Conservation (phyloP, 202 grass and related monocot genomes). For the Schoenoplectus triqueter region DNA sequence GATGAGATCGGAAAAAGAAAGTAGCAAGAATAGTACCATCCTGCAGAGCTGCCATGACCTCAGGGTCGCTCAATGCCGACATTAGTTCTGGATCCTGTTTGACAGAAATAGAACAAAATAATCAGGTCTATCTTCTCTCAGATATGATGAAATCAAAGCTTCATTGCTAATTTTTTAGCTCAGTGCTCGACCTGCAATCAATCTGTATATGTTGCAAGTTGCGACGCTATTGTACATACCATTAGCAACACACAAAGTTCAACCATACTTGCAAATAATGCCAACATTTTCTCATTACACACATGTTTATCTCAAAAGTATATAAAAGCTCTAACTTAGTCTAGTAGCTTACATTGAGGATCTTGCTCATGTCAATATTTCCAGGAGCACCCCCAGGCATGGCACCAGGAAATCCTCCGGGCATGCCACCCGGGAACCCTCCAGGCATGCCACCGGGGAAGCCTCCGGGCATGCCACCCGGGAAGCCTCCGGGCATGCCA, state of each 20-base stretch:
- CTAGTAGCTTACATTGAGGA: slow-evolving; percentile 72
- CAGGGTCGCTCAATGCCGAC: slow-evolving; percentile 81
- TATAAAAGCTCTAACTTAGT: slow-evolving; percentile 15
- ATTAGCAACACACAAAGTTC: no score
- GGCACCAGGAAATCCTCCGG: slow-evolving; percentile 44
- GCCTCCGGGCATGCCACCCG: slow-evolving; percentile 46
- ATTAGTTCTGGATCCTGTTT: slow-evolving; percentile 92
- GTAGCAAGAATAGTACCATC: slow-evolving; percentile 58
- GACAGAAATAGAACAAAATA: slow-evolving; percentile 36
- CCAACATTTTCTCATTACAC: no score
- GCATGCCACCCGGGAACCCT: slow-evolving; percentile 45
- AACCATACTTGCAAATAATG: no score
- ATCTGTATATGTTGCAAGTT: no score
- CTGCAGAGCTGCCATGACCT: slow-evolving; percentile 91
- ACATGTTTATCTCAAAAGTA: background rate
- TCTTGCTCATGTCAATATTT: slow-evolving; percentile 83
- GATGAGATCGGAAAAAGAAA: background rate
- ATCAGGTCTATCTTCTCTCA: background rate
- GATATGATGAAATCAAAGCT: background rate
- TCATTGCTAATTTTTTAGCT: background rate
- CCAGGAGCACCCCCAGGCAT: slow-evolving; percentile 66
- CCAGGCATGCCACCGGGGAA: slow-evolving; percentile 47
- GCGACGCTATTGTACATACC: background rate
- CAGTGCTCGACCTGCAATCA: background rate
- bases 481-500: slow-evolving; percentile 45